phyloP scores from a whole-genome alignment of 768 basidiomycete species.

The Lentinus brumalis region DNA sequence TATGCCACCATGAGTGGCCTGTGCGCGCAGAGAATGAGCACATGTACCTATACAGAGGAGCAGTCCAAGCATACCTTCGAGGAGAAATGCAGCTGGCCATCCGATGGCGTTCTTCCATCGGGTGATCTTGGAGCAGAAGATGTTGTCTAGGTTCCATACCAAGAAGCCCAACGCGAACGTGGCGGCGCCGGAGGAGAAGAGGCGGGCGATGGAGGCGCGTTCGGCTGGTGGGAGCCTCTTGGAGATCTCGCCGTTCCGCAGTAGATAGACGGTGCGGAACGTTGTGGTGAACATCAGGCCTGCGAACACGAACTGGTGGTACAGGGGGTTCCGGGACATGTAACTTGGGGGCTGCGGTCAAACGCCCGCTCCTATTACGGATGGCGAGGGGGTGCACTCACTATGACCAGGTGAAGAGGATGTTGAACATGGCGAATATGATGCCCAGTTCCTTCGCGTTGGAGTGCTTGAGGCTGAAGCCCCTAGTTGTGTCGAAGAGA shows the following conservation, averaged over 20 bases:
- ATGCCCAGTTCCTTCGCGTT: conserved; percentile 41
- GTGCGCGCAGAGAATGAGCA: conserved; percentile 3
- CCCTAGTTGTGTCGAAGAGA: conserved; percentile 57
- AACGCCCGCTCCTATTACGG: not conserved
- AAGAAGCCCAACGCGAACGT: conserved; percentile 67
- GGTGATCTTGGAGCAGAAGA: conserved; percentile 65
- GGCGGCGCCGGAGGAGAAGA: conserved; percentile 55
- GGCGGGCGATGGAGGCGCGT: conserved; percentile 41
- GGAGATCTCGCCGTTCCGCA: conserved; percentile 45
- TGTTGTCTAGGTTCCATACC: conserved; percentile 82
- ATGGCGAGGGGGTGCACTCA: conserved; percentile 40
- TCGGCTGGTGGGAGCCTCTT: conserved; percentile 44
- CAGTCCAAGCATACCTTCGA: conserved; percentile 51
- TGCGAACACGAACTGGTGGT: conserved; percentile 78
- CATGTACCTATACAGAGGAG: not conserved
- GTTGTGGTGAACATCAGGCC: conserved; percentile 50
- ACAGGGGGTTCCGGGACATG: conserved; percentile 72
- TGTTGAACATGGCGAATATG: conserved; percentile 49
- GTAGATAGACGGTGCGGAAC: conserved; percentile 53
- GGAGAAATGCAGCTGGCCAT: conserved; percentile 66
- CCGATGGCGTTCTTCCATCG: conserved; percentile 56
- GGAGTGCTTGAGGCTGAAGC: conserved; percentile 45
- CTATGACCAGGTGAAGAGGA: conserved; percentile 74
- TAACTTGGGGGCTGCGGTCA: conserved; percentile 41
- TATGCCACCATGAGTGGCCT: conserved; percentile 80